Percentiles rank a stretch among this genome's conserved stretches.
Evolutionary conservation across 192 early-diverging fungal genomes (phyloP).

Genomic region (Paraglomus brasilianum): DNA sequence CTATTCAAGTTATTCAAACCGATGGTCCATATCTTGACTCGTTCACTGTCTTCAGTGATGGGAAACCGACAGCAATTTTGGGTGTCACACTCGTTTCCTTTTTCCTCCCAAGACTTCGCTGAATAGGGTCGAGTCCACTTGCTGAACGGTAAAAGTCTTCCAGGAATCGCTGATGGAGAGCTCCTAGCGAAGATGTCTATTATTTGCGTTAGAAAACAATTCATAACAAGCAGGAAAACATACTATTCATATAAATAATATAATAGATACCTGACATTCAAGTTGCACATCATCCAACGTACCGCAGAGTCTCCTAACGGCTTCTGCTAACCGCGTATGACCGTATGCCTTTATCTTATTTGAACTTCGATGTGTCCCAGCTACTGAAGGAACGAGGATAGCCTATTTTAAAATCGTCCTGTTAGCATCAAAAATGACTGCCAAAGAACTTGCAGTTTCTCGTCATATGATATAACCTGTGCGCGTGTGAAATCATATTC

Average conservation of each 20-base stretch:
- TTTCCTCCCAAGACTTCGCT: not conserved
- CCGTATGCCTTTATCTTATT: slow-evolving; percentile 45
- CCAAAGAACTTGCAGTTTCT: not conserved
- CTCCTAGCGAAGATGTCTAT: slow-evolving; percentile 44
- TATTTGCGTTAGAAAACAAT: no score
- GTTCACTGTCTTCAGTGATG: slow-evolving; percentile 35
- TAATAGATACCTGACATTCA: slow-evolving; percentile 42
- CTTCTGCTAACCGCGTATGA: slow-evolving; percentile 38
- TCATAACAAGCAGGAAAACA: not conserved
- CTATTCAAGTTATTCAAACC: slow-evolving; percentile 4
- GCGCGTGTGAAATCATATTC: slow-evolving; percentile 48
- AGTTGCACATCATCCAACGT: slow-evolving; percentile 21
- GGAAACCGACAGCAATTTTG: slow-evolving; percentile 38
- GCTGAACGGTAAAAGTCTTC: slow-evolving; percentile 42
- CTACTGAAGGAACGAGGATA: slow-evolving; percentile 53
- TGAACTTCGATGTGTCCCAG: slow-evolving; percentile 34
- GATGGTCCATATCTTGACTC: slow-evolving; percentile 28
- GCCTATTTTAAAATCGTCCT: slow-evolving; percentile 27
- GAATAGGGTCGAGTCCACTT: slow-evolving; percentile 33
- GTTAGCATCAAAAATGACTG: not conserved
- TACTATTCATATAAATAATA: not conserved
- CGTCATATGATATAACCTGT: slow-evolving; percentile 29
- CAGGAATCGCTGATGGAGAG: slow-evolving; percentile 31
- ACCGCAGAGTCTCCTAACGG: slow-evolving; percentile 35
- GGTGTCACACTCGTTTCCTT: slow-evolving; percentile 25